Percentiles rank a stretch among this genome's conserved stretches.
Evolutionary conservation across 1,139 yeast species (phyloP).

Genomic region (Protomyces macrosporus): DNA sequence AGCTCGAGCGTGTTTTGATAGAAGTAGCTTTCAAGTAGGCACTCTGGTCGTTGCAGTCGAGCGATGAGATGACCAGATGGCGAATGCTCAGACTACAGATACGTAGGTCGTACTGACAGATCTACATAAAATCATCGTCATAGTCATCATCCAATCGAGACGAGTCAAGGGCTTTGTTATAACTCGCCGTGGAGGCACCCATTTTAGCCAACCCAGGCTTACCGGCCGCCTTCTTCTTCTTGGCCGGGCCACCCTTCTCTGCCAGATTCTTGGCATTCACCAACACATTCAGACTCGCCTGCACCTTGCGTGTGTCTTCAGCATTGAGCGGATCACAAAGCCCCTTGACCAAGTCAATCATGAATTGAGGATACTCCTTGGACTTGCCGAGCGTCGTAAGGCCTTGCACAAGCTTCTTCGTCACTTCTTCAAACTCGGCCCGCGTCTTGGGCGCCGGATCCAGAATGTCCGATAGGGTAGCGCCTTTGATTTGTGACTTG

Average conservation of each 20-base stretch:
- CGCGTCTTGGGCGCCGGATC: constrained; percentile 59
- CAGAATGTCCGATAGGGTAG: constrained; percentile 41
- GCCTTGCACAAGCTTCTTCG: constrained; percentile 69
- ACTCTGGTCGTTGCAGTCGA: no score
- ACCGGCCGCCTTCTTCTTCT: constrained; percentile 84
- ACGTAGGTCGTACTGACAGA: no score
- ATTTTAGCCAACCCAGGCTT: constrained; percentile 96
- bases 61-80: no score
- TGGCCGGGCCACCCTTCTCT: constrained; percentile 39
- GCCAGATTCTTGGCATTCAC: constrained; percentile 63
- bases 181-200: constrained; percentile 55
- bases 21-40: no score
- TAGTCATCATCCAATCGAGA: constrained; percentile 21
- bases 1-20: no score
- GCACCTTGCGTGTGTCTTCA: constrained; percentile 79
- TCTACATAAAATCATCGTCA: constrained; percentile 9
- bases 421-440: constrained; percentile 73
- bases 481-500: constrained; percentile 27
- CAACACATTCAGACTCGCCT: constrained; percentile 74
- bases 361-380: constrained; percentile 69
- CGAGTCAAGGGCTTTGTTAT: constrained; percentile 15
- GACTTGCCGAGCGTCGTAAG: constrained; percentile 60
- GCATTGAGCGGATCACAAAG: constrained; percentile 59
- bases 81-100: no score
- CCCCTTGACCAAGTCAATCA: constrained; percentile 61